Evolutionary conservation across 78 protist species (phyloP), one percentile per base, ranked within the genome.

Genomic region (Paratrimastix pyriformis): DNA sequence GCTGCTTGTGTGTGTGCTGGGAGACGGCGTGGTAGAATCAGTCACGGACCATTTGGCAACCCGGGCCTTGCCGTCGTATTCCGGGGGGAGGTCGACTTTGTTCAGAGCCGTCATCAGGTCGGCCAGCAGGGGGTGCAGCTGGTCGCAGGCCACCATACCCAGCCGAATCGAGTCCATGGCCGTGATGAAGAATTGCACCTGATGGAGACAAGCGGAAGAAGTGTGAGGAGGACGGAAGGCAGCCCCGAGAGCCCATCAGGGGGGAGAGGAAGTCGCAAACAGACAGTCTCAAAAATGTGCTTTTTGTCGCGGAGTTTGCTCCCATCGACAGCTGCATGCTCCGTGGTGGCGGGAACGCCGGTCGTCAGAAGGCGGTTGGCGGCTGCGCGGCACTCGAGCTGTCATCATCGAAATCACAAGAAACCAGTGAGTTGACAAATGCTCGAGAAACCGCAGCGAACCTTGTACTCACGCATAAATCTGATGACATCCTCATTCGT

Each of bases 271-370:
- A n/a, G n/a, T n/a, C n/a, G n/a, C n/a, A n/a, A n/a, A n/a, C n/a
- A n/a, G n/a, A n/a, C n/a, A n/a, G 88, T 74, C 62, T 88, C 89
- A 18, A 88, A 88, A 33, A 88, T 88, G 40, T 79, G 72, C 52
- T 77, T 57, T 82, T 77, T 48, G 71, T 79, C 38, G 74, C 71
- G 26, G 80, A 68, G 4, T 76, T 46, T 26, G 78, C 80, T 50
- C 30, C 3, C 26, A 1, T 8, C 57, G 57, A 2, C 26, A 7
- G 26, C 57, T 50, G 57, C 26, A 9, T 30, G 33, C 66, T 70
- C 80, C 26, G 73, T 44, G 13, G 80, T 81, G 18, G 85, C 80
- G 32, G 85, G 85, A 30, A 81, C 85, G 13, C 85, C 85, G 33
- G 26, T 64, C 0, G 24, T 55, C 70, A 72, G n/a, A 5, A 76